A percentile compares a stretch with the other conserved stretches of the same genome.
Conservation (phyloP, 176 grass and related monocot species). For the Musa itinerans region DNA sequence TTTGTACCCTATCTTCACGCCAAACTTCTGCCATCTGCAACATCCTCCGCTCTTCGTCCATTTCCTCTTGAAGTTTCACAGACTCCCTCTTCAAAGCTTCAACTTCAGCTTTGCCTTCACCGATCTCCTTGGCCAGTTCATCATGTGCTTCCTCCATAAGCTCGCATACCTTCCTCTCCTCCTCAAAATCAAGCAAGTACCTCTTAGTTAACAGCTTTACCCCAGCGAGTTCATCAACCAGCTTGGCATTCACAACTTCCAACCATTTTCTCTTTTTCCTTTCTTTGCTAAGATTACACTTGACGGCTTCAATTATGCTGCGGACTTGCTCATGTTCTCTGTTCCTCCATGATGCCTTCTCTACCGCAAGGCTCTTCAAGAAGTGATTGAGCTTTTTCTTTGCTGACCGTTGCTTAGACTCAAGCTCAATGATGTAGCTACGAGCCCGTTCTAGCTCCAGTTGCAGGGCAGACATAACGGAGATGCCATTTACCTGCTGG, state of each 20-base stretch:
- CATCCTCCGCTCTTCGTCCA: conserved; percentile 87
- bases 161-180: conserved; percentile 61
- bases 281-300: conserved; percentile 47
- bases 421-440: conserved; percentile 37
- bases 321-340: conserved; percentile 58
- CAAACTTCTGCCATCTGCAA: conserved; percentile 96
- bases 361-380: conserved; percentile 44
- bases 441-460: conserved; percentile 41
- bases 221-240: conserved; percentile 42
- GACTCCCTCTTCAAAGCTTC: conserved; percentile 67
- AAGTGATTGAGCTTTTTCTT: conserved; percentile 59
- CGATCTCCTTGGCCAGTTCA: conserved; percentile 66
- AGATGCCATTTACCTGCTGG: conserved; percentile 4
- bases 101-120: conserved; percentile 63
- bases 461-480: conserved; percentile 19
- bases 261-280: conserved; percentile 45
- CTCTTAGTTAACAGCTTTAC: conserved; percentile 39
- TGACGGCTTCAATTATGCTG: conserved; percentile 43
- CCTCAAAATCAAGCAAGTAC: conserved; percentile 57
- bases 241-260: conserved; percentile 52
- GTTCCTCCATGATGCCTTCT: conserved; percentile 49
- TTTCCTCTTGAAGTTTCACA: conserved; percentile 56
- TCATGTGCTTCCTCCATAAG: conserved; percentile 69
- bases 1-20: conserved; percentile 93
- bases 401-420: conserved; percentile 32